Evolutionary conservation across 306 rosid genomes (phyloP).

Genomic region (Heteromeles arbutifolia): DNA sequence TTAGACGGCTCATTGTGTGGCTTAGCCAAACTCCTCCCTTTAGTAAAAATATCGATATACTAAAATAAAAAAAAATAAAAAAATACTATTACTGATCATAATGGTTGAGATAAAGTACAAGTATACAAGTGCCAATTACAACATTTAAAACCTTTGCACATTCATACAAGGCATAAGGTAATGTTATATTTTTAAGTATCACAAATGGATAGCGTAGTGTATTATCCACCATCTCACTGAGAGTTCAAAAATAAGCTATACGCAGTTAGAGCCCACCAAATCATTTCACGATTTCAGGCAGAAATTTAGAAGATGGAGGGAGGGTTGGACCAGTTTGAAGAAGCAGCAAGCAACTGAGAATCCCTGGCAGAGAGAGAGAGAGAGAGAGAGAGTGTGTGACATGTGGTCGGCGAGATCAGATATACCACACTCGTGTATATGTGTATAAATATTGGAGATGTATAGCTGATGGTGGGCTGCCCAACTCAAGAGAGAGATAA

Average conservation of each 20-base stretch:
- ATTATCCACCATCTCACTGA: not conserved
- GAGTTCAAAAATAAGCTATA: no score
- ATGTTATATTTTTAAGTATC: no score
- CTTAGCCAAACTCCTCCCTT: no score
- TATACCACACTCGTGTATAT: not conserved
- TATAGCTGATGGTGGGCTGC: not conserved
- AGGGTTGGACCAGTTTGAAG: not conserved
- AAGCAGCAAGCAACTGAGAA: not conserved
- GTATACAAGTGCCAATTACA: no score
- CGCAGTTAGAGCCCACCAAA: no score
- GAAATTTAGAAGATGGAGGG: not conserved
- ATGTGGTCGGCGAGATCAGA: not conserved
- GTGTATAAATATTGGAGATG: not conserved
- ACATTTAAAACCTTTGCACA: no score
- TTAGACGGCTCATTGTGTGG: no score
- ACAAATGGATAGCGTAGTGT: not conserved
- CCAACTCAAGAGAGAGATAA: slow-evolving; percentile 15
- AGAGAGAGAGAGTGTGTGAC: not conserved
- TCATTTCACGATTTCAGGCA: not conserved
- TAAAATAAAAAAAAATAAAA: no score
- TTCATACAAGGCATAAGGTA: no score
- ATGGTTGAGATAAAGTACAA: no score
- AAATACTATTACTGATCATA: no score
- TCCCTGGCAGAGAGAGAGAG: not conserved
- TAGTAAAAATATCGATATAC: no score